These are phyloP conservation scores for Pontederia paniculata DNA, from an alignment of 176 grass and related monocot genomes.

Conservation along the genomic window DNA sequence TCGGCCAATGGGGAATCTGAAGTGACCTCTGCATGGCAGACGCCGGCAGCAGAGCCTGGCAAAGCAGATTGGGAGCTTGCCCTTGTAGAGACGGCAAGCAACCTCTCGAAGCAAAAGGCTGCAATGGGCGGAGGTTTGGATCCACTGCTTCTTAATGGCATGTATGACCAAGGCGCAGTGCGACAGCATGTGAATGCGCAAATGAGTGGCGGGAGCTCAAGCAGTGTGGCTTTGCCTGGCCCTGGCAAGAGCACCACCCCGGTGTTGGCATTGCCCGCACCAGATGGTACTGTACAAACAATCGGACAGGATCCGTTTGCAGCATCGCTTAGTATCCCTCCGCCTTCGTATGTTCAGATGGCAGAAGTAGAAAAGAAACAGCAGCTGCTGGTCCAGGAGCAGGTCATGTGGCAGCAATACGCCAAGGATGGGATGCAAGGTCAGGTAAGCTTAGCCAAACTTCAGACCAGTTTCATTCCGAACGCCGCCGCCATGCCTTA, in stretches of 20 bases:
- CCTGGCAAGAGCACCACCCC: slow-evolving; percentile 22
- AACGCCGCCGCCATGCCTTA: too few species aligned
- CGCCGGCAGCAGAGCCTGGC: too few species aligned
- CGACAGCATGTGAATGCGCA: too few species aligned
- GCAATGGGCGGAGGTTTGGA: too few species aligned
- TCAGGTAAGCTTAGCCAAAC: slow-evolving; percentile 13
- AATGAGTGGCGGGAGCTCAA: slow-evolving; percentile 35
- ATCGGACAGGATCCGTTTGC: slow-evolving; percentile 41
- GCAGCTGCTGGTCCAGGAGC: slow-evolving; percentile 40
- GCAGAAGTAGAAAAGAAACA: slow-evolving; percentile 72
- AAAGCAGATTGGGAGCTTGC: too few species aligned
- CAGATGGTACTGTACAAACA: background rate
- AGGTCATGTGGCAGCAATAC: slow-evolving; percentile 50
- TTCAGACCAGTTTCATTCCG: slow-evolving; percentile 19
- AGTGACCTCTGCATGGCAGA: too few species aligned
- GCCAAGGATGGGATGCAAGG: slow-evolving; percentile 44
- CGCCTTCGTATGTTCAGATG: slow-evolving; percentile 80
- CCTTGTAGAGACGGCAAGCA: too few species aligned
- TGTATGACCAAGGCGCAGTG: too few species aligned
- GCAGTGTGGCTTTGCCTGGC: slow-evolving; percentile 36
- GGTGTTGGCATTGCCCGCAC: slow-evolving; percentile 50
- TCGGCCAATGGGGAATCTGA: too few species aligned
- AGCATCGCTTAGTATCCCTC: slow-evolving; percentile 31
- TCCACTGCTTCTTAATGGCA: too few species aligned
- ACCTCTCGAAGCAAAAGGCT: too few species aligned